phyloP scores from a whole-genome alignment of 257 asterid genomes.

The Solanum clarkiae region DNA sequence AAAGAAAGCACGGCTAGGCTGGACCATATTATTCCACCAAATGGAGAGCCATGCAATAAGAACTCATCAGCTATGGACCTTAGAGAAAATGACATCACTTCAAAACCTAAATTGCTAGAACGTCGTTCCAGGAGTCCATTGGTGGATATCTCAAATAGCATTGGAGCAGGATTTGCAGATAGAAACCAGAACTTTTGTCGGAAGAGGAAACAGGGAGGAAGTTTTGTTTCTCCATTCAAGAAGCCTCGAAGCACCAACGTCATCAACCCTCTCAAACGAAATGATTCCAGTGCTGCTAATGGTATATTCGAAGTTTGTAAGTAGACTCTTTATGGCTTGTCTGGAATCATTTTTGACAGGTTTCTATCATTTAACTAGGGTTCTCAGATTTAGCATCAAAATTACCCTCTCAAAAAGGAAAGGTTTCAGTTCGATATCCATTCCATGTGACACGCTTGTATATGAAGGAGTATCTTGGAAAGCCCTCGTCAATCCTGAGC shows the following conservation, averaged over 20 bases:
- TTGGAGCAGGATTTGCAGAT: constrained; percentile 8
- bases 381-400: constrained; percentile 49
- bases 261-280: constrained; percentile 49
- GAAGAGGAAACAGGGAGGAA: constrained; percentile 45
- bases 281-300: constrained; percentile 18
- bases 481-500: constrained; percentile 37
- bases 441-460: constrained; percentile 38
- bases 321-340: constrained; percentile 4
- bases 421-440: constrained; percentile 59
- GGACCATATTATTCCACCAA: constrained; percentile 13
- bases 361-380: constrained; percentile 34
- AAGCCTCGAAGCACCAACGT: constrained; percentile 70
- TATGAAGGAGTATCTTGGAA: constrained; percentile 55
- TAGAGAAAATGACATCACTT: constrained; percentile 16
- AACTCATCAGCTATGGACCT: constrained; percentile 8
- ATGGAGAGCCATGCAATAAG: constrained; percentile 16
- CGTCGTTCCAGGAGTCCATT: constrained; percentile 39
- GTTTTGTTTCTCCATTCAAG: constrained; percentile 71
- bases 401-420: constrained; percentile 35
- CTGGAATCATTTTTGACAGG: constrained; percentile 9
- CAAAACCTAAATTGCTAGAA: constrained; percentile 15
- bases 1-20: constrained; percentile 11
- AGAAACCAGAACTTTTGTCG: constrained; percentile 33
- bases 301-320: constrained; percentile 35
- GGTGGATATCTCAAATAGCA: constrained; percentile 60